Conservation (phyloP, 257 asterid species). For the Nicotiana benthamiana region DNA sequence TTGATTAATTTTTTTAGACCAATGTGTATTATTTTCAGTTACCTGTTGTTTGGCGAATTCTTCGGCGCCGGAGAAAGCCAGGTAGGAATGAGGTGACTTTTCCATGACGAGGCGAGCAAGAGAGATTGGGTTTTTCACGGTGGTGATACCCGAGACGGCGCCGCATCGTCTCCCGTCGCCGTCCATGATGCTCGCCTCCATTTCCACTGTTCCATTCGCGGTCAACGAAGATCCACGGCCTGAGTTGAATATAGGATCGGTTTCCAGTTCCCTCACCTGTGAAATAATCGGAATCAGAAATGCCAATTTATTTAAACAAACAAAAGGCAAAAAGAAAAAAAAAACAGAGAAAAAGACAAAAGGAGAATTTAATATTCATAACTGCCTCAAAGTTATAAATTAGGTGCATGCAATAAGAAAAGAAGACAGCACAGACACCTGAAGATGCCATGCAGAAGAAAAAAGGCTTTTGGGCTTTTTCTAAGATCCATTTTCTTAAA, state of each 20-base stretch:
- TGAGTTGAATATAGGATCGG: conserved; percentile 81
- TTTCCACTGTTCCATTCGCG: conserved; percentile 86
- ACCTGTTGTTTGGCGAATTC: conserved; percentile 86
- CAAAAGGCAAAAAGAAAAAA: neutral
- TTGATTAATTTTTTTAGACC: neutral
- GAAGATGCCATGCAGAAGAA: neutral
- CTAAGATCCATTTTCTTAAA: neutral
- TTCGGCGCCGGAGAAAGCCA: conserved; percentile 87
- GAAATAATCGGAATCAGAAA: neutral
- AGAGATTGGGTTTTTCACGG: conserved; percentile 81
- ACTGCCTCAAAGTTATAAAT: neutral
- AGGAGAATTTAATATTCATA: neutral
- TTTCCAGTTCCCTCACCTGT: conserved; percentile 84
- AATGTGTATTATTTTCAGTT: neutral
- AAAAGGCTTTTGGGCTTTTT: neutral
- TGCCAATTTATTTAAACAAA: neutral
- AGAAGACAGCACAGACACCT: neutral
- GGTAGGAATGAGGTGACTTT: conserved; percentile 90
- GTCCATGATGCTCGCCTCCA: conserved; percentile 99
- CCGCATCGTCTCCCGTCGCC: conserved; percentile 90
- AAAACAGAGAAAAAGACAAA: neutral
- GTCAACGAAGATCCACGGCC: conserved; percentile 99
- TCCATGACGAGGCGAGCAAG: conserved; percentile 99
- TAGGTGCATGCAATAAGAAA: no score
- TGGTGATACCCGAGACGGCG: conserved; percentile 88